Evolutionary conservation across 1,139 yeast species (phyloP), one percentile per base, ranked within the genome.

Genomic region (Torulaspora globosa): DNA sequence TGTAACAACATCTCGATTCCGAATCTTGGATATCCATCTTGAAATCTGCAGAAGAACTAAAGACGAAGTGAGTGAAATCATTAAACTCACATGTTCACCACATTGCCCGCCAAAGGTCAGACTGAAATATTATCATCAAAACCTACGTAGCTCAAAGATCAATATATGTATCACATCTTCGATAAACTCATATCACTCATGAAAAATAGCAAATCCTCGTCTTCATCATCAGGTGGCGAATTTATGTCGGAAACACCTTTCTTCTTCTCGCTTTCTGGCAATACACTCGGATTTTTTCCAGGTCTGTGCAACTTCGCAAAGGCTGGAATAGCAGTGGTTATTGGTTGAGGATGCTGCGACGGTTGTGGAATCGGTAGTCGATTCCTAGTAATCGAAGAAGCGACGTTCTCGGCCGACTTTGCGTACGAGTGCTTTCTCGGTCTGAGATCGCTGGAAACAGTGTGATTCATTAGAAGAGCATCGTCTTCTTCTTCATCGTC

Each of bases 161-260:
- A 19, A 21, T 21, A 21, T 21, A 14, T 21, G 28, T 24, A 18
- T 43, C 37, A 46, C 33, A 39, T 44, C 45, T 58, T 53, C 3
- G 63, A 51, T 29, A 63, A 52, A 50, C 83, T 81, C 92, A 85
- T 85, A 60, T 87, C 96, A 62, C 95, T 87, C 95, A 88, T 86
- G 26, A 94, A 84, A 66, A 88, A 88, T 47, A 88, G 70, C 58
- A 88, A 69, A 51, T 86, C 94, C 36, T 83, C 88, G 32, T 79
- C 83, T 29, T 76, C 80, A 50, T 46, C 52, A 29, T 32, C 50
- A 30, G 35, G 56, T 18, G 32, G 36, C 10, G 39, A 30, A 19
- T 36, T 37, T 16, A 42, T 39, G 37, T 41, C 39, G 5, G 36
- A 16, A 10, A 16, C 23, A 31, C 34, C 40, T 32, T 46, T 49